Percentiles rank a stretch among this genome's conserved stretches.
These are phyloP conservation scores for Protostelium mycophagum DNA, from an alignment of 78 protist species.

Conservation along the genomic window DNA sequence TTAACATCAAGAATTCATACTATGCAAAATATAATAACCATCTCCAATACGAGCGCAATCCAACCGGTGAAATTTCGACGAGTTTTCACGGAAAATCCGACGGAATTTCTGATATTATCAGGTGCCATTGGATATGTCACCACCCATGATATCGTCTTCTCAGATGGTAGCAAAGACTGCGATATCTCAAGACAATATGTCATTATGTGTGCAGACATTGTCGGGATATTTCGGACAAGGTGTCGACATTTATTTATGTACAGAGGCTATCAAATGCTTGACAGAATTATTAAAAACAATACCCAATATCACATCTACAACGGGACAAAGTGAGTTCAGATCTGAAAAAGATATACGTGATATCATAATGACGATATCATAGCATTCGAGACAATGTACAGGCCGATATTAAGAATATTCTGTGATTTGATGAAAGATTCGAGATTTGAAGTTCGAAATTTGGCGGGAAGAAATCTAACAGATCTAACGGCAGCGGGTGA, in stretches of 20 bases:
- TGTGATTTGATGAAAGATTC: neutral
- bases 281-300: no score
- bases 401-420: neutral
- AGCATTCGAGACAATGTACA: neutral
- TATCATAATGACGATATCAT: neutral
- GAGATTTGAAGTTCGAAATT: neutral
- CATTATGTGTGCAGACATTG: neutral
- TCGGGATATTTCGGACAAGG: neutral
- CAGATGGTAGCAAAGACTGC: neutral
- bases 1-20: neutral
- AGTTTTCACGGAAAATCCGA: no score
- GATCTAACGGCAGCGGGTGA: neutral
- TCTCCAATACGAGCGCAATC: no score
- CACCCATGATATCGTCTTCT: neutral
- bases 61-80: no score
- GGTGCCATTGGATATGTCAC: neutral
- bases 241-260: neutral
- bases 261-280: neutral
- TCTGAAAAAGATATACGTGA: neutral
- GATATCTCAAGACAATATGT: neutral
- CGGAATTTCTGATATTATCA: no score
- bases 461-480: neutral
- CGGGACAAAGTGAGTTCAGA: neutral
- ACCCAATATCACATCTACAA: neutral
- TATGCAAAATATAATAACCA: no score